phyloP scores from a whole-genome alignment of 2,329 filamentous ascomycete genomes.

The Emmonsia crescens region DNA sequence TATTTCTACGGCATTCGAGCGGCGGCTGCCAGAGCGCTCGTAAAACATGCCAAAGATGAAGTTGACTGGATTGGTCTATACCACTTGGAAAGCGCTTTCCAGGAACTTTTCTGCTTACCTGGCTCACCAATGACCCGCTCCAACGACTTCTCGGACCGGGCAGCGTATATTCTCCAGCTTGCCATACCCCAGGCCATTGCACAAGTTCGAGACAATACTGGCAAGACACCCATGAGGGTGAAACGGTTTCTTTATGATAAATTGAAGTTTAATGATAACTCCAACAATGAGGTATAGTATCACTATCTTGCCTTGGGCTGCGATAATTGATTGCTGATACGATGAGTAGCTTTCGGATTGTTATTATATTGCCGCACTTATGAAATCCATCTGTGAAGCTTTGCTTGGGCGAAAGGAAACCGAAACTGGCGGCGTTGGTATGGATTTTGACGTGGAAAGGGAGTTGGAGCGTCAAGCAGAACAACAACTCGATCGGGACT shows the following conservation, averaged over 20 bases:
- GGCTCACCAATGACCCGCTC: constrained; percentile 68
- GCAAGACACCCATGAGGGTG: constrained; percentile 66
- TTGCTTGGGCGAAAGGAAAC: constrained; percentile 36
- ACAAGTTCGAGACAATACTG: constrained; percentile 60
- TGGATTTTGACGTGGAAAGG: constrained; percentile 36
- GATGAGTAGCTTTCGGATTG: constrained; percentile 63
- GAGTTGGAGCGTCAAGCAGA: constrained; percentile 41
- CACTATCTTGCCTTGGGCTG: not conserved
- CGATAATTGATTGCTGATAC: not conserved
- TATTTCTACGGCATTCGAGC: constrained; percentile 91
- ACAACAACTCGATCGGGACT: constrained; percentile 46
- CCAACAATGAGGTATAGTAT: constrained; percentile 54
- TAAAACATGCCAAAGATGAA: constrained; percentile 62
- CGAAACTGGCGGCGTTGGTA: constrained; percentile 30
- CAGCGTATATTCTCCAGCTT: constrained; percentile 72
- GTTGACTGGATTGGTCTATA: constrained; percentile 66
- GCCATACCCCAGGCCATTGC: constrained; percentile 74
- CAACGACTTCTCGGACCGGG: constrained; percentile 85
- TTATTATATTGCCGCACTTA: constrained; percentile 72
- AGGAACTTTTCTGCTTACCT: constrained; percentile 76
- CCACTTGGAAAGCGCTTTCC: constrained; percentile 77
- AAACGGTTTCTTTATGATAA: constrained; percentile 81
- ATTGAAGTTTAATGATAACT: constrained; percentile 88
- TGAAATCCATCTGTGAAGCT: constrained; percentile 51
- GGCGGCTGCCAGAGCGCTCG: constrained; percentile 69